Evolutionary conservation across 2,329 filamentous ascomycete genomes (phyloP), one percentile per base, ranked within the genome.

Genomic region (Thermoascus crustaceus): DNA sequence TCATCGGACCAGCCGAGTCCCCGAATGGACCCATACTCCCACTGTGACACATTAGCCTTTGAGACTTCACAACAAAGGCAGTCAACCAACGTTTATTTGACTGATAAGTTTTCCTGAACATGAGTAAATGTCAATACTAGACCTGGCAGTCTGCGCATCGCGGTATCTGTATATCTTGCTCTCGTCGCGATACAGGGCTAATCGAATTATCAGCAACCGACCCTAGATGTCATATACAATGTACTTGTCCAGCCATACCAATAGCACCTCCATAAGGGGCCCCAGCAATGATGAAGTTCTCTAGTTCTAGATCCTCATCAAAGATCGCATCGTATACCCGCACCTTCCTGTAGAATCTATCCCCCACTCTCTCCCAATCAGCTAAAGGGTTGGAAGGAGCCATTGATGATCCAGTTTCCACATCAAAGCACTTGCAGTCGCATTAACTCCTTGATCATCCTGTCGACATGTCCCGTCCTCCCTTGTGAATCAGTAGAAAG

Each of bases 1-100:
- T 95, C 86, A 53, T 94, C 89, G 13, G 88, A 94, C 91, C 91
- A 98, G 21, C 91, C 91, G 13, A 98, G 72, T 2, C 85, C 87
- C 58, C 81, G 83, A 54, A 98, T 85, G 3, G 79, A 70, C 30
- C 85, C 85, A 63, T 88, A 85, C 51, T 96, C 89, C 88, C 89
- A 96, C 57, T 82, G 44, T 13, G 39, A 24, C 17, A n/a, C 23
- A 27, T 50, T 39, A 47, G 39, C 30, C 41, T 41, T 43, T 48
- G 29, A 21, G 8, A 29, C 14, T 10, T 27, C 6, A 18, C 8
- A 26, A 2, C 2, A 14, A n/a, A 27, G 13, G 7, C 25, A n/a
- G 14, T 16, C 18, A 25, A 45, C 64, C 43, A 55, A 75, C 72
- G 56, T 71, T 76, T 46, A 95, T 86, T 55, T 77, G 78, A 51